Evolutionary conservation across 78 protist species (phyloP), one percentile per base, ranked within the genome.

Genomic region (Bodo saltans): DNA sequence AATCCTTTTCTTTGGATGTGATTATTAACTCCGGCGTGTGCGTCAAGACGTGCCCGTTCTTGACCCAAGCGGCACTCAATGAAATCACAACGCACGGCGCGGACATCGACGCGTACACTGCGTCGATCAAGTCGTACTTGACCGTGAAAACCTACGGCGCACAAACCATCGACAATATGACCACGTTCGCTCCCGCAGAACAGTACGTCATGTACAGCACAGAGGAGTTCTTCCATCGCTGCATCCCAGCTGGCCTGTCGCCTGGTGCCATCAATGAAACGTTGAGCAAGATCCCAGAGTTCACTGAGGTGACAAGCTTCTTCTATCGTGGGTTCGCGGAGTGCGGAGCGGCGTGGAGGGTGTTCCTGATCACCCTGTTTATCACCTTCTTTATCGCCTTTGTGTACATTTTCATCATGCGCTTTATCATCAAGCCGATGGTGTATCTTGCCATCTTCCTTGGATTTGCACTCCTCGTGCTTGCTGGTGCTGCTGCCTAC

Each of bases 71-170:
- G 28, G 32, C 47, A 39, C 68, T 38, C 12, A 30, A 76, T 2
- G 81, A 47, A 1, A 25, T 76, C 41, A 32, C 34, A 25, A 40
- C 37, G 34, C 69, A 76, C 69, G 17, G 69, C n/a, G 23, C 8
- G n/a, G 17, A 47, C 60, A 47, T 47, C 60, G 17, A 47, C 60
- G 60, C 17, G 60, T 47, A 23, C 60, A 47, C 8, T 17, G 60
- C 60, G n/a, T n/a, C n/a, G n/a, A n/a, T n/a, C n/a, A n/a, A n/a
- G n/a, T n/a, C n/a, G n/a, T n/a, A n/a, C 60, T 8, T 47, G n/a
- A 47, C n/a, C 60, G 81, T 76, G 21, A 42, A 30, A 33, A 76
- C 81, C 69, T 76, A 76, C 81, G 81, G 81, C 3, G 3, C 8
- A 8, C 8, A 47, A 8, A 47, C 8, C 60, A 23, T 17, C 60